Evolutionary conservation across 2,329 filamentous ascomycete species (phyloP), one percentile per base, ranked within the genome.

Genomic region (Aplosporella prunicola): DNA sequence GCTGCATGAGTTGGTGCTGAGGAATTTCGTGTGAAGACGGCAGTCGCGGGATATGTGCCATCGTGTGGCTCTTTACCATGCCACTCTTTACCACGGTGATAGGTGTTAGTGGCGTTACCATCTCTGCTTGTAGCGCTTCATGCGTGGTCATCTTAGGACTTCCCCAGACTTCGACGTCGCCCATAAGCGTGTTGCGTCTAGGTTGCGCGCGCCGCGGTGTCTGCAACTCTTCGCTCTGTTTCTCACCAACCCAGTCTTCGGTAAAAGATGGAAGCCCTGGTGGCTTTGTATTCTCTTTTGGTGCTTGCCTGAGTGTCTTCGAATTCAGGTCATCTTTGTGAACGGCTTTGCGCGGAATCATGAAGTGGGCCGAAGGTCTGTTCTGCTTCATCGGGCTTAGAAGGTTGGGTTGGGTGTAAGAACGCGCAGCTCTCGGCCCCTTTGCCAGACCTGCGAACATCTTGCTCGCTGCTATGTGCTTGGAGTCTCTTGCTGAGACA

Each of bases 341-440:
- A 18, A 34, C 30, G 9, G 37, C 34, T 16, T 23, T 22, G 10
- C 31, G 37, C 5, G 37, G 37, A 14, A 31, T 30, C 13, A 4
- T 13, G 14, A 34, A 9, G 13, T 39, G 37, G 10, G 10, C 15
- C 8, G 31, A 4, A 5, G 9, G n/a, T 13, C 15, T 26, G 9
- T 23, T 16, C 17, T 32, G 16, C 9, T 18, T 10, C 13, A 20
- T 20, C 5, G 18, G 15, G 23, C 30, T 34, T 3, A 31, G 25
- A 9, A 39, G 37, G 5, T 39, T 39, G 11, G 37, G 37, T 20
- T 39, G 37, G 10, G 37, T 39, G 25, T 33, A 29, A 3, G 37
- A 34, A 20, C 37, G 37, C 9, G 27, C 13, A 8, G 5, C 18
- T 9, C n/a, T 18, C 9, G 26, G 24, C 10, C 13, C 17, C 14